These are phyloP conservation scores for Melanogaster broomeanus DNA, from an alignment of 768 basidiomycete species.

Conservation along the genomic window DNA sequence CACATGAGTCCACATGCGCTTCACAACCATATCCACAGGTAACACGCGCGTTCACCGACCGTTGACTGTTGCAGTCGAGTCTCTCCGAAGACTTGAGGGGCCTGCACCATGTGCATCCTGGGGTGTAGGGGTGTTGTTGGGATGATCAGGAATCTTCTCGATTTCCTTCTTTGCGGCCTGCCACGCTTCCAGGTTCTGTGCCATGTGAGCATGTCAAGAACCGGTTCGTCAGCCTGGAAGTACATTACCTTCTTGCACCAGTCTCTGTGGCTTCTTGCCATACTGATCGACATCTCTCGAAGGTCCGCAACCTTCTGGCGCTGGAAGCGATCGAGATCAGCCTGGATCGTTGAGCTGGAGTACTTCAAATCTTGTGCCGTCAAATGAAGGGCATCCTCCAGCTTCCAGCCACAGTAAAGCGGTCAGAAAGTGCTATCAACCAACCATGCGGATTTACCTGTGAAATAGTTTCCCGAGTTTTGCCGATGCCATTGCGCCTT, in stretches of 20 bases:
- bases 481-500: slow-evolving; percentile 87
- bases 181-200: slow-evolving; percentile 95
- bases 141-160: slow-evolving; percentile 87
- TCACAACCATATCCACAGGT: slow-evolving; percentile 1
- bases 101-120: slow-evolving; percentile 35
- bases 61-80: slow-evolving; percentile 72
- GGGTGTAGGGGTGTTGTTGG: slow-evolving; percentile 62
- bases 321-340: slow-evolving; percentile 97
- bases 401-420: slow-evolving; percentile 45
- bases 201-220: slow-evolving; percentile 14
- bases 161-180: slow-evolving; percentile 94
- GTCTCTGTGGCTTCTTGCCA: slow-evolving; percentile 89
- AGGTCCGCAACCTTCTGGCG: slow-evolving; percentile 98
- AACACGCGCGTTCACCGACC: slow-evolving; percentile 43
- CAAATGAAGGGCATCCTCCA: slow-evolving; percentile 93
- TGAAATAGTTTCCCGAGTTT: slow-evolving; percentile 93
- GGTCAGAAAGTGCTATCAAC: slow-evolving; percentile 16
- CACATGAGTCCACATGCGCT: slow-evolving; percentile 13
- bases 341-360: slow-evolving; percentile 94
- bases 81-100: slow-evolving; percentile 50
- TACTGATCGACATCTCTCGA: slow-evolving; percentile 88
- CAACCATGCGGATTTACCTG: slow-evolving; percentile 55
- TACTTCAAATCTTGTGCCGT: slow-evolving; percentile 95
- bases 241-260: slow-evolving; percentile 89
- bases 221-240: neutral